Percentiles rank a stretch among this genome's conserved stretches.
phyloP scores from a whole-genome alignment of 257 asterid genomes.

The Echites panduratus region DNA sequence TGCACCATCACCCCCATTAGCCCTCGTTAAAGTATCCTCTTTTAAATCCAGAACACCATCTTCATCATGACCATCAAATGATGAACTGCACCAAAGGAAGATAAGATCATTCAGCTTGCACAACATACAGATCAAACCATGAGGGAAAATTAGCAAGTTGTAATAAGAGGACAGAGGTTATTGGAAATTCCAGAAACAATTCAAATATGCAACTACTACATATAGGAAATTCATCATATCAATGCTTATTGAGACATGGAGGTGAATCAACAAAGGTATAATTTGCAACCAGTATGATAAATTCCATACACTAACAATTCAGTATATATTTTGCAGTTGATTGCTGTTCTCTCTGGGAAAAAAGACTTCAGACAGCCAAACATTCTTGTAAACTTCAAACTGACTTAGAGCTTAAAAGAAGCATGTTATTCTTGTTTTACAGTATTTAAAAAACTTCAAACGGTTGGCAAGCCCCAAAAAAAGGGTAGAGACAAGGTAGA shows the following conservation, averaged over 20 bases:
- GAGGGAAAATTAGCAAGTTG: not conserved
- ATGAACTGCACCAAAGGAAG: conserved; percentile 51
- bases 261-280: not conserved
- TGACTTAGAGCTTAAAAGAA: not conserved
- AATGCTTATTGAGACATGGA: not conserved
- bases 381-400: not conserved
- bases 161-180: not conserved
- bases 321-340: not conserved
- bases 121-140: not conserved
- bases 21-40: conserved; percentile 49
- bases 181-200: not conserved
- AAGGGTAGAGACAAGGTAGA: not conserved
- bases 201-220: not conserved
- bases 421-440: not conserved
- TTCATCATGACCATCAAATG: conserved; percentile 69
- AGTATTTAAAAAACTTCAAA: not conserved
- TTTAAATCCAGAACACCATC: conserved; percentile 53
- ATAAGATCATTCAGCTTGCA: not conserved
- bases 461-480: not conserved
- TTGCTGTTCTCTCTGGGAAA: not conserved
- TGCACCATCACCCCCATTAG: conserved; percentile 55
- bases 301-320: not conserved
- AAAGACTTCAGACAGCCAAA: not conserved
- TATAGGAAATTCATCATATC: not conserved
- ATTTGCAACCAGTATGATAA: not conserved